These are phyloP conservation scores for Termitomyces sp. DNA, from an alignment of 768 basidiomycete genomes.

Conservation along the genomic window DNA sequence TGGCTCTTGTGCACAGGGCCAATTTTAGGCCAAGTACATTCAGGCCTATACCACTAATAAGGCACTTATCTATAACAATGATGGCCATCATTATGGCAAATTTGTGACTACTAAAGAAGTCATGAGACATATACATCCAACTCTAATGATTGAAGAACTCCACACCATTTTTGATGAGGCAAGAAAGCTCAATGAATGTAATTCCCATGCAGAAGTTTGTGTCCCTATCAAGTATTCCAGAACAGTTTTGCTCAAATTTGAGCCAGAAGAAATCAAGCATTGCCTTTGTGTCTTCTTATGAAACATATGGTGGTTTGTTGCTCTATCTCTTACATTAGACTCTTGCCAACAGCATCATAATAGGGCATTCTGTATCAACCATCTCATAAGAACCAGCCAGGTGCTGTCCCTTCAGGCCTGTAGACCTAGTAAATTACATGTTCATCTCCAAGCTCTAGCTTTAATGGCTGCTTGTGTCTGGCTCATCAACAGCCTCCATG, in stretches of 20 bases:
- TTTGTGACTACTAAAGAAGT: slow-evolving; percentile 9
- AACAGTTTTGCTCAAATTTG: no score
- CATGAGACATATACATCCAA: slow-evolving; percentile 3
- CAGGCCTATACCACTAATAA: slow-evolving; percentile 17
- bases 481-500: neutral
- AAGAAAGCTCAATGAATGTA: no score
- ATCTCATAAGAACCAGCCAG: neutral
- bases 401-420: neutral
- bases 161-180: slow-evolving; percentile 5
- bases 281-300: no score
- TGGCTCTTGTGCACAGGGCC: slow-evolving; percentile 4
- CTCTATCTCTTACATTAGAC: no score
- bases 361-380: neutral
- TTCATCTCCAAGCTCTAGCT: neutral
- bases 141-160: neutral
- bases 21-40: slow-evolving; percentile 6
- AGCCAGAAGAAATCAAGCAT: no score
- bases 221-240: no score
- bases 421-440: neutral
- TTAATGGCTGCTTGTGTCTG: neutral
- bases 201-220: no score
- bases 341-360: no score
- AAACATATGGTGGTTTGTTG: no score
- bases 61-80: slow-evolving; percentile 1
- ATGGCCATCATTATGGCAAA: slow-evolving; percentile 9